Evolutionary conservation across 306 rosid species (phyloP).

Genomic region (Vigna angularis): DNA sequence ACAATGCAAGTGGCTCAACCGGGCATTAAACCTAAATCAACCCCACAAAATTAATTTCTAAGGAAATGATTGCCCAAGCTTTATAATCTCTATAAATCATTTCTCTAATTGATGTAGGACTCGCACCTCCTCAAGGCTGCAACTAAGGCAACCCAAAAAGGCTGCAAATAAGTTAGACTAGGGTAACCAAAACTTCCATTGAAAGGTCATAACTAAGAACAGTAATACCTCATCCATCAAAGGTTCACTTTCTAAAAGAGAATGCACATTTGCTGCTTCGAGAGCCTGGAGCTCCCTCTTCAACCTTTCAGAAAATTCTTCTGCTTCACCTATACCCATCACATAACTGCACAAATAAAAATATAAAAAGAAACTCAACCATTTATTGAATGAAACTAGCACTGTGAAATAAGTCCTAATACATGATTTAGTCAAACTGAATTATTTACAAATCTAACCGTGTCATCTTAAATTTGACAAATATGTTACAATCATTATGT

Average conservation of each 20-base stretch:
- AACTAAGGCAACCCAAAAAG: neutral
- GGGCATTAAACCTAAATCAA: neutral
- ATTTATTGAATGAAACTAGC: conserved; percentile 18
- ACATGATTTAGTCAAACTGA: conserved; percentile 11
- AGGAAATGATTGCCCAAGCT: neutral
- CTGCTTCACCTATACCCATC: conserved; percentile 97
- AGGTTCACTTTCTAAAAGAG: conserved; percentile 94
- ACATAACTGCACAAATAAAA: conserved; percentile 74
- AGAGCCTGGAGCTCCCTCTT: conserved; percentile 95
- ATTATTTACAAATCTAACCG: conserved; percentile 11
- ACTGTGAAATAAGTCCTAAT: conserved; percentile 19
- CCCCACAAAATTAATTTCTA: neutral
- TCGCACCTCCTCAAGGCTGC: neutral
- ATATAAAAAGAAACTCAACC: conserved; percentile 32
- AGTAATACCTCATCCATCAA: conserved; percentile 76
- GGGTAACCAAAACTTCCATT: neutral
- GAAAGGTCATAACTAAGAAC: conserved; percentile 27
- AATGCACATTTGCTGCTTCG: conserved; percentile 99
- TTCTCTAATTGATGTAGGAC: neutral
- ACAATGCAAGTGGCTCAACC: neutral
- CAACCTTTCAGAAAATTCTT: conserved; percentile 95
- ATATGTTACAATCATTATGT: conserved; percentile 19
- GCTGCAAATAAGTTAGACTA: neutral
- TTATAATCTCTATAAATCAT: neutral
- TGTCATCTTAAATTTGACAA: conserved; percentile 19